Base-by-base conservation (phyloP, 2,329 filamentous ascomycete genomes). In the Aaosphaeria arxii region DNA sequence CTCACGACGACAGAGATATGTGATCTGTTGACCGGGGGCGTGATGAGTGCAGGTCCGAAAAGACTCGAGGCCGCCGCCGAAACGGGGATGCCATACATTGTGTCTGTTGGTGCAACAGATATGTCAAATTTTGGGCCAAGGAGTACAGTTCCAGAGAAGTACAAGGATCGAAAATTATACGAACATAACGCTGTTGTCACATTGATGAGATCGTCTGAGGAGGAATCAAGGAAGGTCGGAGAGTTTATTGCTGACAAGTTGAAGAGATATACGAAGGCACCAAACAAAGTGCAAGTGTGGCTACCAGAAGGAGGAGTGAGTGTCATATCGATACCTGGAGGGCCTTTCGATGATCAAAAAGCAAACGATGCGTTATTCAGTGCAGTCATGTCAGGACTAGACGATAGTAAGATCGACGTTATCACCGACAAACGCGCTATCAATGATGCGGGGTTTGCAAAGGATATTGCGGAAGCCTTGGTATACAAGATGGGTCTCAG, bases 181-280 rank as follows among this genome's bases (percentile, higher is more conserved):
- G 79, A 82, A 58, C 86, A 89, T 60, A 89, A 88, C 58, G 76
- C 83, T 0, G 76, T 77, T 0, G 80, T 88, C 0, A 89, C 86
- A 0, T 59, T 89, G 31, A 82, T 89, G 76, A 71, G 86, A 24
- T 85, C 85, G 0, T 82, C 74, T 0, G 57, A 66, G n/a, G 74
- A 79, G 1, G 85, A 89, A 59, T 81, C 78, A 51, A 55, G 48
- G 28, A 61, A 71, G 40, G 74, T 88, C n/a, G 84, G 80, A 1
- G 56, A 62, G 1, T 81, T 81, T 44, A 79, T 88, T 39, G 77
- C 74, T 1, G 58, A 64, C 7, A 84, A 84, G 59, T 65, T 88
- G 35, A 73, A 55, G 35, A 57, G 58, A 0, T 61, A 69, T 30
- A 11, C 39, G 11, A 40, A 40, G 17, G 7, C 11, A 3, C 24